Conservation (phyloP, 805 yeast species). For the Blastobotrys muscicola region DNA sequence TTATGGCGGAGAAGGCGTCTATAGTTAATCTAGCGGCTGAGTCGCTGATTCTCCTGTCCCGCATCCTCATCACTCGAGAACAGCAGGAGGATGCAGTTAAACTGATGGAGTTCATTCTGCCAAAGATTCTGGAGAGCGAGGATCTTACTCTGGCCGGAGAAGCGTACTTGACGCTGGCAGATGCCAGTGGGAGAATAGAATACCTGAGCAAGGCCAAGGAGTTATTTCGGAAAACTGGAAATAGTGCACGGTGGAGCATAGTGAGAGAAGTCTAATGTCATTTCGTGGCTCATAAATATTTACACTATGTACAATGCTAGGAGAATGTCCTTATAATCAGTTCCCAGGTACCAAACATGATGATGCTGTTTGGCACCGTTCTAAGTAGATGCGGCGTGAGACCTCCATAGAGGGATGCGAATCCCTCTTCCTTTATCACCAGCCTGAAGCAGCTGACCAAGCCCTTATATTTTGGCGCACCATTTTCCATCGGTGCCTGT, state of each 20-base stretch:
- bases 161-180: slow-evolving; percentile 30
- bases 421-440: slow-evolving; percentile 86
- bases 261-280: not conserved
- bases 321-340: slow-evolving; percentile 33
- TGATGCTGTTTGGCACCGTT: slow-evolving; percentile 95
- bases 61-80: slow-evolving; percentile 35
- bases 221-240: slow-evolving; percentile 3
- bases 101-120: slow-evolving; percentile 35
- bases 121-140: slow-evolving; percentile 35
- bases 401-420: slow-evolving; percentile 92
- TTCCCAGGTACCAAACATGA: slow-evolving; percentile 99
- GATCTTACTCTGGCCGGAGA: slow-evolving; percentile 33
- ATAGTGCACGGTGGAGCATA: not conserved
- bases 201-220: slow-evolving; percentile 2
- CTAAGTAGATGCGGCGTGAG: slow-evolving; percentile 92
- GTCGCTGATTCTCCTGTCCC: slow-evolving; percentile 38
- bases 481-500: slow-evolving; percentile 81
- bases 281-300: not conserved
- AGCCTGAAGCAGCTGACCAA: slow-evolving; percentile 76
- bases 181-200: slow-evolving; percentile 6
- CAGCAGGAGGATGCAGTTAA: slow-evolving; percentile 36
- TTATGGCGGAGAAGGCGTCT: slow-evolving; percentile 39
- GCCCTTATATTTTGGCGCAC: slow-evolving; percentile 82
- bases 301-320: slow-evolving; percentile 1
- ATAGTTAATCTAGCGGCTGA: slow-evolving; percentile 37